A percentile compares a stretch with the other conserved stretches of the same genome.
Evolutionary conservation across 352 stramenopile species (phyloP).

Genomic region (Phytophthora colocasiae): DNA sequence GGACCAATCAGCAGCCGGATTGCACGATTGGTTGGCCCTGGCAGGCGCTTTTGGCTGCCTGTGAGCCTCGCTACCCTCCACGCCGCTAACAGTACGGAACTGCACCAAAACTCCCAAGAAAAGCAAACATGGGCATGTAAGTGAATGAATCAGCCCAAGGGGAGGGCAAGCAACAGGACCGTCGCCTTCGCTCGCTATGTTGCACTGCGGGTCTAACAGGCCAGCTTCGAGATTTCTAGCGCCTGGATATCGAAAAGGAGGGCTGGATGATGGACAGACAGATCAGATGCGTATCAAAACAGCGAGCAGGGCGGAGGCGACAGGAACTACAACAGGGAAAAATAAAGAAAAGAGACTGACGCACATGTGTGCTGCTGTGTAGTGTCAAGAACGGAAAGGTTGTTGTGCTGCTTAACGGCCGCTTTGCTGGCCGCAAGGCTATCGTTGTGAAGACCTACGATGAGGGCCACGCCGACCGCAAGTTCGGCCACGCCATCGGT

Average conservation of each 20-base stretch:
- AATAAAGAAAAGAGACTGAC: constrained; percentile 21
- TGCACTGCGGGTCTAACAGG: not conserved
- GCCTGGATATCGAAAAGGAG: too few species aligned
- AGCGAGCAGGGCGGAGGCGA: constrained; percentile 4
- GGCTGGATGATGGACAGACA: constrained; percentile 15
- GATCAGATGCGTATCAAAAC: constrained; percentile 15
- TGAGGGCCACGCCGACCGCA: constrained; percentile 95
- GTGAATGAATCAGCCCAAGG: constrained; percentile 34
- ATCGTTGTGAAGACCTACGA: constrained; percentile 99
- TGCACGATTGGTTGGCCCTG: constrained; percentile 81
- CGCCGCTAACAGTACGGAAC: constrained; percentile 79
- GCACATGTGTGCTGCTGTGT: constrained; percentile 22
- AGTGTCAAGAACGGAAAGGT: constrained; percentile 99
- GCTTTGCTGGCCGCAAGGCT: constrained; percentile 99
- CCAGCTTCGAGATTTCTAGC: too few species aligned
- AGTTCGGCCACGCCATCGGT: constrained; percentile 97
- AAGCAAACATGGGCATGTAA: constrained; percentile 89
- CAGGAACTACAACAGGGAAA: constrained; percentile 10
- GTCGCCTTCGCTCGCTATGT: constrained; percentile 3
- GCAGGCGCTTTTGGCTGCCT: constrained; percentile 45
- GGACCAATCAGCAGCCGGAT: constrained; percentile 47
- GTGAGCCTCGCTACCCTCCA: constrained; percentile 6
- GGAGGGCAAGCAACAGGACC: not conserved
- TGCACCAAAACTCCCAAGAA: constrained; percentile 84
- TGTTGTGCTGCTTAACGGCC: constrained; percentile 98